phyloP scores from a whole-genome alignment of 192 early-diverging fungal species.

The Gryganskiella cystojenkinii region DNA sequence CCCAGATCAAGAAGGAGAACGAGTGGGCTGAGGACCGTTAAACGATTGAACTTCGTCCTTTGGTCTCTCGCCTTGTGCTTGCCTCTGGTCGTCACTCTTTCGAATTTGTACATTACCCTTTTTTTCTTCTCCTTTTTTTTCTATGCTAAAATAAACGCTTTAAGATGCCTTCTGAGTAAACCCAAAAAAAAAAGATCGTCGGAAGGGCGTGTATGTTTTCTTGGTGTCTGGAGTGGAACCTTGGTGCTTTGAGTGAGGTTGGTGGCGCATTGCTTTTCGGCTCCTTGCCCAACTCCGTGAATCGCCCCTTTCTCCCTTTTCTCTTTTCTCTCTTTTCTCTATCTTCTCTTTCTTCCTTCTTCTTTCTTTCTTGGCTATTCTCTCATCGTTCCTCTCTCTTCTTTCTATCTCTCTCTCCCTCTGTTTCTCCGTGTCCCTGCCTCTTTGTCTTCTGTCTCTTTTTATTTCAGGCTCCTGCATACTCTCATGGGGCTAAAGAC shows the following conservation, averaged over 20 bases:
- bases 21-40: conserved; percentile 72
- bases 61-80: too few relatives aligned
- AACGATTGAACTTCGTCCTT: background rate
- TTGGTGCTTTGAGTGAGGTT: too few relatives aligned
- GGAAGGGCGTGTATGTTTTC: background rate
- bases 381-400: background rate
- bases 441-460: background rate
- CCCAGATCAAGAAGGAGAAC: conserved; percentile 87
- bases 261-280: too few relatives aligned
- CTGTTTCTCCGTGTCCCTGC: background rate
- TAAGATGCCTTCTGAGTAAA: background rate
- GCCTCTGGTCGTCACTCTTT: too few relatives aligned
- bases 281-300: background rate
- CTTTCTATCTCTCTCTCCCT: background rate
- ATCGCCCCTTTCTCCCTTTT: background rate
- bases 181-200: background rate
- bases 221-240: too few relatives aligned
- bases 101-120: too few relatives aligned
- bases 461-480: too few relatives aligned
- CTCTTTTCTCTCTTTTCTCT: background rate
- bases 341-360: background rate
- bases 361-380: background rate
- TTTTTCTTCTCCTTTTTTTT: background rate
- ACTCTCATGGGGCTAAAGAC: too few relatives aligned
- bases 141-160: background rate